phyloP scores from a whole-genome alignment of 2,329 filamentous ascomycete genomes.

The Epicoccum sorghinum region DNA sequence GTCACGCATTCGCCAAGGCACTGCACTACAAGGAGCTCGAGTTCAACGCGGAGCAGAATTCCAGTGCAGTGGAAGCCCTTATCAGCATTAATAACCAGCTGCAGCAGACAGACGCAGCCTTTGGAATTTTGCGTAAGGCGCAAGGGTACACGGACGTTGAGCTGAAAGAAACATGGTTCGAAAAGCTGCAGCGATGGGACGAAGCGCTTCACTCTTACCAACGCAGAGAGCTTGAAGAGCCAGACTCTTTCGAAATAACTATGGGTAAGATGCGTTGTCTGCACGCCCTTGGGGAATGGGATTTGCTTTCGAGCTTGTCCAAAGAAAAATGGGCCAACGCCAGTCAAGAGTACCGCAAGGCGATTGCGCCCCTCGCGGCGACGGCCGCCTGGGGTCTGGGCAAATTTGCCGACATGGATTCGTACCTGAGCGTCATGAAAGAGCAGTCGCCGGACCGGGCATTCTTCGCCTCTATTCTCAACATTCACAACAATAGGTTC shows the following conservation, averaged over 20 bases:
- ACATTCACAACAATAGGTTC: constrained; percentile 95
- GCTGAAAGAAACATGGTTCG: constrained; percentile 97
- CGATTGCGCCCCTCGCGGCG: constrained; percentile 91
- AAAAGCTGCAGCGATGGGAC: constrained; percentile 97
- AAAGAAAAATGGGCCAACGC: constrained; percentile 95
- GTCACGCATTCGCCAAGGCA: constrained; percentile 97
- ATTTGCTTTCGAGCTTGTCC: constrained; percentile 83
- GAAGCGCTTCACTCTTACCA: constrained; percentile 93
- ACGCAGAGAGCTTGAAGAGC: constrained; percentile 76
- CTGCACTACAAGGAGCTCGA: constrained; percentile 99
- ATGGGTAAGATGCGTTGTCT: constrained; percentile 99
- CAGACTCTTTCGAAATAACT: constrained; percentile 84
- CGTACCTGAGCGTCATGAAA: constrained; percentile 94
- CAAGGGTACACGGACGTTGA: constrained; percentile 96
- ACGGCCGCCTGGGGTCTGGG: constrained; percentile 95
- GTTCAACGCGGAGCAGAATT: constrained; percentile 96
- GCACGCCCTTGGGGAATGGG: constrained; percentile 97
- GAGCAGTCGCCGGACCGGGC: constrained; percentile 89
- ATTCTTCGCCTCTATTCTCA: constrained; percentile 96
- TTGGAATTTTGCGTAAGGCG: constrained; percentile 94
- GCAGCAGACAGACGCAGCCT: constrained; percentile 97
- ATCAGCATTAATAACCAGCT: constrained; percentile 99
- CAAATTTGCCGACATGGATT: constrained; percentile 99
- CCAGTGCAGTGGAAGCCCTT: constrained; percentile 90
- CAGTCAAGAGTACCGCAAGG: constrained; percentile 81